Conservation (phyloP, 2,329 filamentous ascomycete genomes). For the Chrysoporthe deuterocubensis region DNA sequence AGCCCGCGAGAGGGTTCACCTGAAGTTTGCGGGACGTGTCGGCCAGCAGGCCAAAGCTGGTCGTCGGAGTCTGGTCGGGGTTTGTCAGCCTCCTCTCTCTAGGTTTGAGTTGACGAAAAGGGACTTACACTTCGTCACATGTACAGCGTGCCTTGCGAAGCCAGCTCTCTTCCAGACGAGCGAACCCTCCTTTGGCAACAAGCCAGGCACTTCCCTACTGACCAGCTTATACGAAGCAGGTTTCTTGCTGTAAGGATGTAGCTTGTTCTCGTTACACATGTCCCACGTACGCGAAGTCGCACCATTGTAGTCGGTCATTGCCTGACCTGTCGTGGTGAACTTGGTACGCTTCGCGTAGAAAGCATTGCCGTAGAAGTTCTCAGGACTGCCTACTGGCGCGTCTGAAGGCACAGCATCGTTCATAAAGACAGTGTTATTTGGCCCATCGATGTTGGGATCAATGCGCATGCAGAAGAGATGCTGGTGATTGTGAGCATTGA, state of each 20-base stretch:
- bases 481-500: slow-evolving; percentile 96
- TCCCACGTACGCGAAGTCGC: slow-evolving; percentile 85
- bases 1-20: slow-evolving; percentile 76
- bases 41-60: slow-evolving; percentile 82
- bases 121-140: slow-evolving; percentile 82
- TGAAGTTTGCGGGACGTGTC: slow-evolving; percentile 85
- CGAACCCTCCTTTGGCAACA: slow-evolving; percentile 80
- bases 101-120: no score
- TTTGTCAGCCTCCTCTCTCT: slow-evolving; percentile 14
- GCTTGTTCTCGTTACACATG: slow-evolving; percentile 79
- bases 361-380: slow-evolving; percentile 89
- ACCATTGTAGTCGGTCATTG: slow-evolving; percentile 81
- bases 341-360: slow-evolving; percentile 87
- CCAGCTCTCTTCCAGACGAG: slow-evolving; percentile 89
- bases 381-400: slow-evolving; percentile 75
- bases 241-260: slow-evolving; percentile 87
- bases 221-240: slow-evolving; percentile 88
- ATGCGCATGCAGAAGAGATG: slow-evolving; percentile 91
- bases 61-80: slow-evolving; percentile 68
- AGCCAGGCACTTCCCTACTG: slow-evolving; percentile 76
- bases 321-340: slow-evolving; percentile 69
- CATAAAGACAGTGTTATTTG: slow-evolving; percentile 83
- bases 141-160: slow-evolving; percentile 84
- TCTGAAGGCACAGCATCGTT: slow-evolving; percentile 74
- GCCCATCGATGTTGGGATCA: slow-evolving; percentile 85